A percentile compares a stretch with the other conserved stretches of the same genome.
phyloP scores from a whole-genome alignment of 2,329 filamentous ascomycete species.

The Ascochyta pisi region DNA sequence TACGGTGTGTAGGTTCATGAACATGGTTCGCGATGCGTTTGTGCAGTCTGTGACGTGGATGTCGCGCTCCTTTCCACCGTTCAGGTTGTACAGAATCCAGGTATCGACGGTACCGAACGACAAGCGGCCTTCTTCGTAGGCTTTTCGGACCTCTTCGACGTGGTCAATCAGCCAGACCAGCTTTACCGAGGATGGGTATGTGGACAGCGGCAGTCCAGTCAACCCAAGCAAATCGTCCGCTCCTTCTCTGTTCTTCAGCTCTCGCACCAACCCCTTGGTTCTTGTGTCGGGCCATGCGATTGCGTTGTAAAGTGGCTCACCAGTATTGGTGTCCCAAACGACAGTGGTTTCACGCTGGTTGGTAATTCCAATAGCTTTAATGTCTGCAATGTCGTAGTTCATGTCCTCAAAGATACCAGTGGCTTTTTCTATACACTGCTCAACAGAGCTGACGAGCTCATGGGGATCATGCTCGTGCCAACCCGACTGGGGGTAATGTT shows the following conservation, averaged over 20 bases:
- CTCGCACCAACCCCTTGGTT: constrained; percentile 76
- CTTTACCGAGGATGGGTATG: constrained; percentile 87
- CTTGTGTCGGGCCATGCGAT: constrained; percentile 89
- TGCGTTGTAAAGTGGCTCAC: constrained; percentile 81
- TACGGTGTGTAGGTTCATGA: constrained; percentile 73
- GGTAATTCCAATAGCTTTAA: constrained; percentile 83
- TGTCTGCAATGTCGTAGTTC: constrained; percentile 71
- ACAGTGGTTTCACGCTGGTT: constrained; percentile 90
- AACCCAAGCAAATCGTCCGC: constrained; percentile 73
- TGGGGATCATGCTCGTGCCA: constrained; percentile 90
- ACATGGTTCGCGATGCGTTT: constrained; percentile 92
- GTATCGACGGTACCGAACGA: constrained; percentile 88
- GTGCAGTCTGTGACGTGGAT: constrained; percentile 84
- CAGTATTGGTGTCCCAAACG: constrained; percentile 82
- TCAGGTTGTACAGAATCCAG: constrained; percentile 86
- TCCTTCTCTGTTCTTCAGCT: constrained; percentile 71
- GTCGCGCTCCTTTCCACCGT: constrained; percentile 71
- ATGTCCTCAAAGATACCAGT: constrained; percentile 73
- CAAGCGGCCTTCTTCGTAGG: constrained; percentile 77
- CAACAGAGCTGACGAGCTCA: constrained; percentile 76
- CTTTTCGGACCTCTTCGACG: constrained; percentile 70
- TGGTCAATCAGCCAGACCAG: constrained; percentile 82
- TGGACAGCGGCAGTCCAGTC: constrained; percentile 84
- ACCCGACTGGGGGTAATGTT: constrained; percentile 83
- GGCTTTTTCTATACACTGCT: constrained; percentile 80